Conservation (phyloP, 805 yeast species). For the Kuraishia ogatae region DNA sequence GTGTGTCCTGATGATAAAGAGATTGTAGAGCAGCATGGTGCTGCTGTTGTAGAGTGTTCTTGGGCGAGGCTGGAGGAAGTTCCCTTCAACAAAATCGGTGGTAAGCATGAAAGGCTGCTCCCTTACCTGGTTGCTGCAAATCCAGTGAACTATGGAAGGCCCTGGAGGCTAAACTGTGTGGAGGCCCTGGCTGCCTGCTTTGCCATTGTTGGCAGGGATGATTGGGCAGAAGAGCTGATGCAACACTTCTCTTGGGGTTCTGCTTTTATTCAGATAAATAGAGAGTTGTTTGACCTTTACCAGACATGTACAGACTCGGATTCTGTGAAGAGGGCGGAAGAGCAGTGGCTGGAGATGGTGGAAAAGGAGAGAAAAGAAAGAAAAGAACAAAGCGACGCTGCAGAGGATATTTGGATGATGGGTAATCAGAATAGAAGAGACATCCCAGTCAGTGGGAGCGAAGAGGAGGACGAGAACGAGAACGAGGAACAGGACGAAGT, state of each 20-base stretch:
- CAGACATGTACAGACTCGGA: conserved; percentile 74
- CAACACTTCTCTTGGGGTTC: conserved; percentile 89
- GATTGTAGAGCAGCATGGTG: conserved; percentile 72
- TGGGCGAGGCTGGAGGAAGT: conserved; percentile 98
- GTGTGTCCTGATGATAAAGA: conserved; percentile 84
- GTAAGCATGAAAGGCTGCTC: conserved; percentile 73
- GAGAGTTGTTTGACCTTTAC: conserved; percentile 67
- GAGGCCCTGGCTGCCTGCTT: conserved; percentile 97
- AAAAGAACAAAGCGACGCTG: conserved; percentile 39
- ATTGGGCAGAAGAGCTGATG: conserved; percentile 77
- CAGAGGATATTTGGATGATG: conserved; percentile 60
- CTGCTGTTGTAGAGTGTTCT: conserved; percentile 97
- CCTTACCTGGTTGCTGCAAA: conserved; percentile 96
- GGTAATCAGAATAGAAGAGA: conserved; percentile 63
- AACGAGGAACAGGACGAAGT: conserved; percentile 16
- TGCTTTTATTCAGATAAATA: conserved; percentile 76
- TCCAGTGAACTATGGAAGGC: conserved; percentile 93
- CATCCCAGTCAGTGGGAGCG: conserved; percentile 9
- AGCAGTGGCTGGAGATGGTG: conserved; percentile 58
- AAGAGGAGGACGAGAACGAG: conserved; percentile 14
- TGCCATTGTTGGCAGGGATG: conserved; percentile 84
- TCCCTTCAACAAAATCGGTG: conserved; percentile 92
- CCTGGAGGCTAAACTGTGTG: conserved; percentile 93
- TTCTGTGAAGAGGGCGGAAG: conserved; percentile 65
- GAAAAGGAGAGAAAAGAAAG: conserved; percentile 61